These are phyloP conservation scores for Blastocystis sp. DNA, from an alignment of 352 stramenopile species.

Conservation along the genomic window DNA sequence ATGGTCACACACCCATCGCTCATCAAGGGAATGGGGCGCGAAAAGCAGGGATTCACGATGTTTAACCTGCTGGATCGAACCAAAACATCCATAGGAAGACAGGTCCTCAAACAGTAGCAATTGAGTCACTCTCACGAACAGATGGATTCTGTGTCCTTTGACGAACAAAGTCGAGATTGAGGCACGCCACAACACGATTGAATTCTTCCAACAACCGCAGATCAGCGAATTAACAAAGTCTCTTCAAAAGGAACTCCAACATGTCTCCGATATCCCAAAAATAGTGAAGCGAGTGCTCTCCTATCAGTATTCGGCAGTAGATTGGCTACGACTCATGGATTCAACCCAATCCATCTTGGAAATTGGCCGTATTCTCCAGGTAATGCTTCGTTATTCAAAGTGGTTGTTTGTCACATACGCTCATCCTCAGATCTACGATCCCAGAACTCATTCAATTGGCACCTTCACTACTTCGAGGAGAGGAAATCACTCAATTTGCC, in stretches of 20 bases:
- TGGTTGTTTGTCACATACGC: neutral
- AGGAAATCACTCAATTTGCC: neutral
- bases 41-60: constrained; percentile 51
- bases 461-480: neutral
- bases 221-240: neutral
- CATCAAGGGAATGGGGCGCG: constrained; percentile 39
- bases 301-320: neutral
- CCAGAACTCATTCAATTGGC: neutral
- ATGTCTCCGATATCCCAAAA: neutral
- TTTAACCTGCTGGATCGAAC: constrained; percentile 32
- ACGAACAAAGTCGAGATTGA: neutral
- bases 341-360: neutral
- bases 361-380: neutral
- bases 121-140: neutral
- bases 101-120: constrained; percentile 20
- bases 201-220: constrained; percentile 33
- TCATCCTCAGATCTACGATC: neutral
- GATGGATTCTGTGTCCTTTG: constrained; percentile 43
- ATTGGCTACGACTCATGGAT: constrained; percentile 42
- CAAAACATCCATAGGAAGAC: neutral
- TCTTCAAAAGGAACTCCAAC: neutral
- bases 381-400: constrained; percentile 8
- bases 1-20: constrained; percentile 26
- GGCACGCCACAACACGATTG: neutral
- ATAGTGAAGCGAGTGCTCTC: neutral